Conservation (phyloP, 2,329 filamentous ascomycete genomes). For the Colletotrichum godetiae region DNA sequence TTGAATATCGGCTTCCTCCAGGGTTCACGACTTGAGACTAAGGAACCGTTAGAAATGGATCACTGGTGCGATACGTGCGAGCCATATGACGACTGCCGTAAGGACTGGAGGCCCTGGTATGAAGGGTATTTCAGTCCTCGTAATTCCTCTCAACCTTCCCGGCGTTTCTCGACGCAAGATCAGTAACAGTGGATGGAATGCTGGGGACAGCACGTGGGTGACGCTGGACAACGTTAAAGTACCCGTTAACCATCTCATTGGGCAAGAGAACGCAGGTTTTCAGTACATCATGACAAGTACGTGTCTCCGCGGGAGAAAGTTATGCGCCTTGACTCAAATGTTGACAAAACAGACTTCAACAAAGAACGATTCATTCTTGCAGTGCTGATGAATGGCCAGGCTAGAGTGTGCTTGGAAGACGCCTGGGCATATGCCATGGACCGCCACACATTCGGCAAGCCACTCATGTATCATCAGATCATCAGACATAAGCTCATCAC, state of each 20-base stretch:
- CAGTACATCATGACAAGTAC: slow-evolving; percentile 62
- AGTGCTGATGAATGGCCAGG: slow-evolving; percentile 66
- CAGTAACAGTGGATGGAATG: slow-evolving; percentile 69
- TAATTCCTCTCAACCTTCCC: slow-evolving; percentile 61
- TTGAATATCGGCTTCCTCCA: no score
- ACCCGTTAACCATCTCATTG: slow-evolving; percentile 63
- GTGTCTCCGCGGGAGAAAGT: background rate
- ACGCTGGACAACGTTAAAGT: slow-evolving; percentile 69
- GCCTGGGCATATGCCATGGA: slow-evolving; percentile 62
- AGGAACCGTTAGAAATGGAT: slow-evolving; percentile 68
- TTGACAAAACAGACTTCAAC: slow-evolving; percentile 59
- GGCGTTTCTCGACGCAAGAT: slow-evolving; percentile 66
- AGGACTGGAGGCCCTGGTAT: slow-evolving; percentile 66
- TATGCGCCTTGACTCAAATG: background rate
- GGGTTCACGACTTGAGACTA: no score
- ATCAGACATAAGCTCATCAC: slow-evolving; percentile 70
- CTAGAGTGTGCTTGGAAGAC: slow-evolving; percentile 65
- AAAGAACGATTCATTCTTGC: slow-evolving; percentile 69
- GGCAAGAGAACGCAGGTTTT: slow-evolving; percentile 66
- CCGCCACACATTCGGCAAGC: slow-evolving; percentile 68
- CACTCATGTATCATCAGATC: slow-evolving; percentile 67
- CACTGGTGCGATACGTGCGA: slow-evolving; percentile 69
- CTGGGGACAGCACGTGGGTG: slow-evolving; percentile 68
- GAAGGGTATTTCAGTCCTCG: slow-evolving; percentile 65
- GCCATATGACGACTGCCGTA: slow-evolving; percentile 71